A percentile compares a stretch with the other conserved stretches of the same genome.
phyloP scores from a whole-genome alignment of 495 filamentous ascomycete genomes.

The Parathielavia appendiculata region DNA sequence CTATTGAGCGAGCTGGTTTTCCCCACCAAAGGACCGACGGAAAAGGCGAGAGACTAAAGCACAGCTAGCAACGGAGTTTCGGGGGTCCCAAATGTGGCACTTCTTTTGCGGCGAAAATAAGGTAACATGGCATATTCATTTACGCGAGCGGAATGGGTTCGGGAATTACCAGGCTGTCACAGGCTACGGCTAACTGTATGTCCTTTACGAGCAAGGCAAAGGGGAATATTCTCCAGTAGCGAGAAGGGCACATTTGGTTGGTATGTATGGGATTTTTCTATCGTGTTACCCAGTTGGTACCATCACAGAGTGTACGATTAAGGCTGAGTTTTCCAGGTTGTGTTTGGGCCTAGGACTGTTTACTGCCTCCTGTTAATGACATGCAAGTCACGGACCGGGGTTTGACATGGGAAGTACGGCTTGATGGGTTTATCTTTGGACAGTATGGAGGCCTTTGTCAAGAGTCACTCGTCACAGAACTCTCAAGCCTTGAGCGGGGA shows the following conservation, averaged over 20 bases:
- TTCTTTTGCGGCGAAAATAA: too few relatives aligned
- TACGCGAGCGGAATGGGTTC: background rate
- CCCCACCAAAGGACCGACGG: background rate
- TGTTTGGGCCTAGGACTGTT: slow-evolving; percentile 8
- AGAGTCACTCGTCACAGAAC: too few relatives aligned
- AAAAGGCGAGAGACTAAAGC: background rate
- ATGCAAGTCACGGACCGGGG: background rate
- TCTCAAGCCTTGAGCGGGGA: too few relatives aligned
- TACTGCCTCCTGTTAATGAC: background rate
- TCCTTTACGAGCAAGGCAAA: background rate
- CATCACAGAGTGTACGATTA: slow-evolving; percentile 14
- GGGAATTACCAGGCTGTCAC: too few relatives aligned
- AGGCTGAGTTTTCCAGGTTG: background rate
- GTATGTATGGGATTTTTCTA: background rate
- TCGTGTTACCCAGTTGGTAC: background rate
- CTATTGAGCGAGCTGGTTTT: background rate
- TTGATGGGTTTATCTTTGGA: too few relatives aligned
- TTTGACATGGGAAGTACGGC: background rate
- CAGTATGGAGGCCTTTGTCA: too few relatives aligned
- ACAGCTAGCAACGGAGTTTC: slow-evolving; percentile 13
- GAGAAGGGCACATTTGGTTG: background rate
- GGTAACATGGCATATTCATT: background rate
- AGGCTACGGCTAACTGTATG: background rate
- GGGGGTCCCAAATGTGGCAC: background rate
- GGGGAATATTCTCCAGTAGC: background rate